Evolutionary conservation across 768 basidiomycete genomes (phyloP).

Genomic region (Flagelloscypha sp.): DNA sequence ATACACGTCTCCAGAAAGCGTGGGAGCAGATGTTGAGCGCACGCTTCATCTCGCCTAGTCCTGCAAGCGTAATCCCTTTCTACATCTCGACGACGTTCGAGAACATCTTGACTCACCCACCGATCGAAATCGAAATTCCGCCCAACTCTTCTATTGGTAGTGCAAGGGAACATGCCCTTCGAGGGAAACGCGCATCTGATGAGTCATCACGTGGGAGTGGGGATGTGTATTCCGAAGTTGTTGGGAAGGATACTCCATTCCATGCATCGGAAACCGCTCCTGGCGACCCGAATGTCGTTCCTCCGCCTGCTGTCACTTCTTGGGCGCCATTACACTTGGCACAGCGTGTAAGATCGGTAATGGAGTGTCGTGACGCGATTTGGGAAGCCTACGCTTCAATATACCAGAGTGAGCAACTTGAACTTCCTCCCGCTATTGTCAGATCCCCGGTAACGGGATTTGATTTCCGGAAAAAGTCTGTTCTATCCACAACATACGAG

Average conservation of each 20-base stretch:
- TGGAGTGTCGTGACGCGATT: constrained; percentile 62
- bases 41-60: constrained; percentile 45
- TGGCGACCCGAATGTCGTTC: constrained; percentile 11
- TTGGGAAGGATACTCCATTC: too few species aligned
- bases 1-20: constrained; percentile 48
- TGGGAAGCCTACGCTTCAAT: constrained; percentile 63
- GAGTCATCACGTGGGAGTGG: too few species aligned
- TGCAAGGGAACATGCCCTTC: too few species aligned
- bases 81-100: constrained; percentile 53
- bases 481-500: constrained; percentile 23
- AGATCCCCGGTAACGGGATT: constrained; percentile 27
- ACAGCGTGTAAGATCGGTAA: constrained; percentile 45
- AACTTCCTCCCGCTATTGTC: constrained; percentile 30
- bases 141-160: constrained; percentile 40
- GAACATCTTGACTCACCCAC: constrained; percentile 41
- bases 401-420: constrained; percentile 35
- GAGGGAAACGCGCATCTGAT: too few species aligned
- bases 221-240: too few species aligned
- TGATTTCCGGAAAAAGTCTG: constrained; percentile 20
- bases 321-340: constrained; percentile 63
- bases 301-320: constrained; percentile 25
- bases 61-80: constrained; percentile 57
- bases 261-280: constrained; percentile 12
- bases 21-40: constrained; percentile 62
- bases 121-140: constrained; percentile 47